Conservation (phyloP, 1,284 basidiomycete species). For the Pseudozyma thailandica region DNA sequence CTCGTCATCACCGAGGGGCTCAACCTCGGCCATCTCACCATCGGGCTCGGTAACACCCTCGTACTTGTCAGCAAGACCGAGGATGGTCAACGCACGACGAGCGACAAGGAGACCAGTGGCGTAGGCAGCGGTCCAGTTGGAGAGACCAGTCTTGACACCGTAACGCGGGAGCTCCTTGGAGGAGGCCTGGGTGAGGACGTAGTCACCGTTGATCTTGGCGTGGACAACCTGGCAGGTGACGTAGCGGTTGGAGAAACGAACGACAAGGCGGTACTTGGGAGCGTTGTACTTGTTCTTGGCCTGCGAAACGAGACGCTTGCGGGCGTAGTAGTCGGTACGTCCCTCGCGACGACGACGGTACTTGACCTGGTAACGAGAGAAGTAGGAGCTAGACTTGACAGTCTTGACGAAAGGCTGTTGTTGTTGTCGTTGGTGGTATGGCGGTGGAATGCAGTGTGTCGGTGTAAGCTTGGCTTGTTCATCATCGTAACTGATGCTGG, state of each 20-base stretch:
- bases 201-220: constrained; percentile 96
- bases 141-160: constrained; percentile 97
- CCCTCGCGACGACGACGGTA: constrained; percentile 83
- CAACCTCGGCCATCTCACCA: constrained; percentile 83
- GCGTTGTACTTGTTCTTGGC: constrained; percentile 99
- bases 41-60: constrained; percentile 93
- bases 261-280: constrained; percentile 97
- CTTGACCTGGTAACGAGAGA: constrained; percentile 80
- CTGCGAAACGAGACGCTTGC: constrained; percentile 94
- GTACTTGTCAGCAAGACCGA: constrained; percentile 98
- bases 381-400: constrained; percentile 81
- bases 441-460: background rate
- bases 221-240: constrained; percentile 80
- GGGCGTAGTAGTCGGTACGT: constrained; percentile 99
- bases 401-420: constrained; percentile 72
- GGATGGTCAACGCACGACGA: constrained; percentile 92
- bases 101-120: constrained; percentile 96
- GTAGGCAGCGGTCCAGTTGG: constrained; percentile 99
- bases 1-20: constrained; percentile 88
- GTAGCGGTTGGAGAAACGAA: constrained; percentile 77
- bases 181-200: constrained; percentile 77
- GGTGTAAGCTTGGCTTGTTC: constrained; percentile 16
- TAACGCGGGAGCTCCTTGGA: constrained; percentile 94
- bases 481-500: background rate
- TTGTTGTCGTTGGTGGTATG: background rate